Conservation (phyloP, 352 stramenopile genomes). For the Globisporangium parvum region DNA sequence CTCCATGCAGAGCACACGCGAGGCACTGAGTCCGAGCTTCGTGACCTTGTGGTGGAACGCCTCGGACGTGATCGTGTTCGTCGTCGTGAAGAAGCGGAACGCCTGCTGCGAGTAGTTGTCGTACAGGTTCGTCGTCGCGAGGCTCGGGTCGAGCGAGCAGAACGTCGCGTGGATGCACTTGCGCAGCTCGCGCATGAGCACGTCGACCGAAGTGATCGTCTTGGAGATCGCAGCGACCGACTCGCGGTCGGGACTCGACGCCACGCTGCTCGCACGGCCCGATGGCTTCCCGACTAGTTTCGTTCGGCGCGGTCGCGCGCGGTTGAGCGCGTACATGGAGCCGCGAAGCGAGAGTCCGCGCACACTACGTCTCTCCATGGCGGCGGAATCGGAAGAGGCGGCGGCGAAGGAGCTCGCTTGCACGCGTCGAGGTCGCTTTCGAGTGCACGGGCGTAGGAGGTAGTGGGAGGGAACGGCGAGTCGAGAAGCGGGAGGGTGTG, state of each 20-base stretch:
- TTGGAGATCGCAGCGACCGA: background rate
- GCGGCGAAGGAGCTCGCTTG: background rate
- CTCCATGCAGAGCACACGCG: conserved; percentile 37
- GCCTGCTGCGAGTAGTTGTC: conserved; percentile 61
- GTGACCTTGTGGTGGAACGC: conserved; percentile 60
- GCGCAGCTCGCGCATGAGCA: conserved; percentile 47
- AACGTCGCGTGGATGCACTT: conserved; percentile 44
- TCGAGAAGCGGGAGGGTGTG: background rate
- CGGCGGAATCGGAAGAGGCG: background rate
- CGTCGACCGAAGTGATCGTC: conserved; percentile 34
- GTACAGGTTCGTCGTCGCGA: conserved; percentile 32
- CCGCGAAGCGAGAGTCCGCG: conserved; percentile 29
- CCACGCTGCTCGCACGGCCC: conserved; percentile 4
- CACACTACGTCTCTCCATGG: conserved; percentile 15
- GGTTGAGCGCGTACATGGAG: conserved; percentile 26
- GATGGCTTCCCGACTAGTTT: conserved; percentile 9
- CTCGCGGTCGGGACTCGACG: conserved; percentile 2
- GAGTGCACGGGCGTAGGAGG: background rate
- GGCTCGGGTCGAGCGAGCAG: conserved; percentile 25
- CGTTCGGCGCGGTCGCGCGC: conserved; percentile 8
- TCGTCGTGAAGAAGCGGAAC: conserved; percentile 75
- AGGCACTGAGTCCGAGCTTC: conserved; percentile 45
- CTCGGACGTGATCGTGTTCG: conserved; percentile 61
- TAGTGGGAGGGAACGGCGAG: background rate
- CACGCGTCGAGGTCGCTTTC: too few species aligned